A percentile compares a stretch with the other conserved stretches of the same genome.
Conservation (phyloP, 2,329 filamentous ascomycete species). For the Colletotrichum echinochloae region DNA sequence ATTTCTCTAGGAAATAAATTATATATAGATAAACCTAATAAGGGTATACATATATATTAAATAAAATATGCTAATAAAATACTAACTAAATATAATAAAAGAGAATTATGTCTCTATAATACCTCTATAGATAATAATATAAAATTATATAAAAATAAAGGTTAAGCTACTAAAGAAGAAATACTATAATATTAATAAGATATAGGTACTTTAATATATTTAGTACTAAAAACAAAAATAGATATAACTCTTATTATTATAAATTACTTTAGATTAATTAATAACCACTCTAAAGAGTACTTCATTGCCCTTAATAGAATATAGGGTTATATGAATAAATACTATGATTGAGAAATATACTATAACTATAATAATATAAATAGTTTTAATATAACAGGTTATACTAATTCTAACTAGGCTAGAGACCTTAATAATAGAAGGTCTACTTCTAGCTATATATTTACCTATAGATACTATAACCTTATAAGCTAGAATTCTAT, state of each 20-base stretch:
- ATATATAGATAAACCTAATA: neutral
- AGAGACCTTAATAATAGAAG: neutral
- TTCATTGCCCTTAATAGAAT: neutral
- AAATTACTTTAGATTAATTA: neutral
- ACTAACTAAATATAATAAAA: slow-evolving; percentile 3
- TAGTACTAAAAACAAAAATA: neutral
- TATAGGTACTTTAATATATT: neutral
- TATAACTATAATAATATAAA: neutral
- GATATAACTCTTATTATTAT: neutral
- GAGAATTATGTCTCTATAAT: neutral
- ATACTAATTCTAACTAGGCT: neutral
- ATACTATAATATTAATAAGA: neutral
- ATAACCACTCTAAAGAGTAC: neutral
- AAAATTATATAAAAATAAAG: neutral
- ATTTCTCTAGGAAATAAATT: neutral
- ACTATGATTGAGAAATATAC: neutral
- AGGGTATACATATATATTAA: neutral
- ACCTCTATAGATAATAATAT: neutral
- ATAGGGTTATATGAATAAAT: neutral
- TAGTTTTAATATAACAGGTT: neutral
- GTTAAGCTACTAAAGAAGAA: neutral
- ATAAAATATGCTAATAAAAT: neutral
- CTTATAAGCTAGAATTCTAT: neutral
- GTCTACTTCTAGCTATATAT: slow-evolving; percentile 1
- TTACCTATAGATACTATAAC: neutral